Evolutionary conservation across 495 filamentous ascomycete genomes (phyloP).

Genomic region (Neurospora intermedia): DNA sequence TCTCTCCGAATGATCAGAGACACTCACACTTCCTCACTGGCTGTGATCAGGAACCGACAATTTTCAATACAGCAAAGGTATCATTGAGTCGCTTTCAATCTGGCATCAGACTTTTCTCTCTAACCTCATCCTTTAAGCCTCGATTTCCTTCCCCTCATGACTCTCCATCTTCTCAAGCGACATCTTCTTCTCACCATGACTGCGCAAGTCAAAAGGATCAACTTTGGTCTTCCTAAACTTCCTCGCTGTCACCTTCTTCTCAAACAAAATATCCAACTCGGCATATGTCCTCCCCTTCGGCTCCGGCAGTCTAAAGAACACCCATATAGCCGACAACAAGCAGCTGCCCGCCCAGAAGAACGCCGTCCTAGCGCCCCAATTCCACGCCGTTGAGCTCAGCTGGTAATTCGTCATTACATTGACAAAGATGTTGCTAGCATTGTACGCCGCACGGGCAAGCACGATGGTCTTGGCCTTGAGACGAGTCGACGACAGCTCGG

Average conservation of each 20-base stretch:
- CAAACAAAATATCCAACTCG: slow-evolving; percentile 42
- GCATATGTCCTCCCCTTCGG: slow-evolving; percentile 32
- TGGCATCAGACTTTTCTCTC: not conserved
- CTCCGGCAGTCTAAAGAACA: slow-evolving; percentile 26
- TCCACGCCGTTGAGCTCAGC: slow-evolving; percentile 40
- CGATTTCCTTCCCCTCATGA: not conserved
- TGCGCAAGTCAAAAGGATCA: slow-evolving; percentile 15
- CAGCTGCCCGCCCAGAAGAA: slow-evolving; percentile 46
- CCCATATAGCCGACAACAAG: slow-evolving; percentile 28
- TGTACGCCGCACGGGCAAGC: slow-evolving; percentile 42
- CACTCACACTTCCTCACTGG: not conserved
- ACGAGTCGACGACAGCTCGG: slow-evolving; percentile 42
- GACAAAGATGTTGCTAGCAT: slow-evolving; percentile 33
- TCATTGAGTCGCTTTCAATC: not conserved
- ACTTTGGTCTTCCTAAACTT: slow-evolving; percentile 25
- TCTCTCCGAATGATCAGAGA: not conserved
- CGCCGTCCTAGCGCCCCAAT: slow-evolving; percentile 34
- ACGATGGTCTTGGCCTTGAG: slow-evolving; percentile 47
- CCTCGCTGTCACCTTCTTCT: slow-evolving; percentile 26
- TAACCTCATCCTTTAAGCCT: not conserved
- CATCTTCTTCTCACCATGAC: not conserved
- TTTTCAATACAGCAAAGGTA: not conserved
- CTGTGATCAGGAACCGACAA: not conserved
- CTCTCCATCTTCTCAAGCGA: not conserved
- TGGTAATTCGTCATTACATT: slow-evolving; percentile 41